Percentiles rank a stretch among this genome's conserved stretches.
These are phyloP conservation scores for Metroxylon sagu DNA, from an alignment of 176 grass and related monocot species.

Conservation along the genomic window DNA sequence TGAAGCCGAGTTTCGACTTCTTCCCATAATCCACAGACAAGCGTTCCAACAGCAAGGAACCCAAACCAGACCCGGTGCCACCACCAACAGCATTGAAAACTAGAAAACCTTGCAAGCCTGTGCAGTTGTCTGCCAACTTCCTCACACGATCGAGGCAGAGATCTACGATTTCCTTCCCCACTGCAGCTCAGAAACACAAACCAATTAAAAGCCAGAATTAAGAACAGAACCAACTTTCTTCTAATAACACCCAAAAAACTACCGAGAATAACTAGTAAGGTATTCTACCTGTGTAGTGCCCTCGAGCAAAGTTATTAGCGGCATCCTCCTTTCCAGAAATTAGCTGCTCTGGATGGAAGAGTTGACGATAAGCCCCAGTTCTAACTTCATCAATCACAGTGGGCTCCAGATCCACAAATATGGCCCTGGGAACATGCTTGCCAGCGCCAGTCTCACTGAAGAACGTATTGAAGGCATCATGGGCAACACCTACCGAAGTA, in stretches of 20 bases:
- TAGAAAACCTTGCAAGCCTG: conserved; percentile 10
- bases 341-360: conserved; percentile 11
- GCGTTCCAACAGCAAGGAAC: conserved; percentile 10
- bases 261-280: too few relatives aligned
- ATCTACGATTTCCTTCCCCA: conserved; percentile 9
- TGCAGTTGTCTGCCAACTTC: conserved; percentile 10
- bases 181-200: not conserved
- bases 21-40: conserved; percentile 13
- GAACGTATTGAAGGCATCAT: conserved; percentile 9
- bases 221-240: too few relatives aligned
- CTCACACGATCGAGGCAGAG: conserved; percentile 11
- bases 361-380: not conserved
- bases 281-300: conserved; percentile 5
- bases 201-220: not conserved
- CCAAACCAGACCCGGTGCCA: conserved; percentile 10
- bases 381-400: conserved; percentile 5
- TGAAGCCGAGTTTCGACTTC: conserved; percentile 8
- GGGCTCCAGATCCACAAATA: conserved; percentile 6
- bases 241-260: too few relatives aligned
- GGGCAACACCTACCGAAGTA: conserved; percentile 1
- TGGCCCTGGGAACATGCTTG: conserved; percentile 4
- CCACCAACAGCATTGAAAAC: conserved; percentile 10
- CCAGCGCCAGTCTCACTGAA: conserved; percentile 5
- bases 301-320: conserved; percentile 8
- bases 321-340: conserved; percentile 9